Conservation (phyloP, 2,329 filamentous ascomycete species). For the Cylindrodendrum hubeiense region DNA sequence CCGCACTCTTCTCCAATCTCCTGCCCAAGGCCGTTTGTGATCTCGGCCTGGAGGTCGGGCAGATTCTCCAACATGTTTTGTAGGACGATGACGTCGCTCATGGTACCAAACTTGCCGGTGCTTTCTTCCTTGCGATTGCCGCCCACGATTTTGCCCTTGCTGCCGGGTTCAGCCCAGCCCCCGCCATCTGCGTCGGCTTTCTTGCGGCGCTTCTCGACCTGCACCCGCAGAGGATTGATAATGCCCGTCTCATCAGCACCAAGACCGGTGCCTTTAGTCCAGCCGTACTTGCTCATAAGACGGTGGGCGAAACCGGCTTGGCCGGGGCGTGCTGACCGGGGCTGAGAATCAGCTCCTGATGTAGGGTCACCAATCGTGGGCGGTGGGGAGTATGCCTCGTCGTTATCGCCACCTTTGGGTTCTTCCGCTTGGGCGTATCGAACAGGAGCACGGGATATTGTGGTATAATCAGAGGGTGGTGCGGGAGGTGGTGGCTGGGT, state of each 20-base stretch:
- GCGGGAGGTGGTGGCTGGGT: slow-evolving; percentile 52
- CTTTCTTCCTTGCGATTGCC: slow-evolving; percentile 68
- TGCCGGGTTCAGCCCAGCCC: slow-evolving; percentile 77
- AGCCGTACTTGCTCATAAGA: slow-evolving; percentile 94
- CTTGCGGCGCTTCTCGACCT: slow-evolving; percentile 89
- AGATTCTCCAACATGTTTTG: slow-evolving; percentile 89
- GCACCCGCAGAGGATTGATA: slow-evolving; percentile 82
- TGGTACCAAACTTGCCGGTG: slow-evolving; percentile 71
- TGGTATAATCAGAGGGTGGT: slow-evolving; percentile 60
- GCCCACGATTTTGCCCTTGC: slow-evolving; percentile 84
- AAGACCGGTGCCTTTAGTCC: slow-evolving; percentile 88
- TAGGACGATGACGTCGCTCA: slow-evolving; percentile 87
- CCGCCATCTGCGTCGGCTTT: slow-evolving; percentile 83
- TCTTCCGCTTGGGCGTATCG: slow-evolving; percentile 67
- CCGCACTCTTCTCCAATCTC: slow-evolving; percentile 96
- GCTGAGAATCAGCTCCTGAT: slow-evolving; percentile 54
- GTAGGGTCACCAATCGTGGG: slow-evolving; percentile 61
- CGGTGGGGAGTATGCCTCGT: slow-evolving; percentile 57
- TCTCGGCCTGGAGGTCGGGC: slow-evolving; percentile 80
- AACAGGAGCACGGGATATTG: slow-evolving; percentile 83
- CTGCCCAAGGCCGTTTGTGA: slow-evolving; percentile 82
- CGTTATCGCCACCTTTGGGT: slow-evolving; percentile 50
- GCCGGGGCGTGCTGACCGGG: slow-evolving; percentile 76
- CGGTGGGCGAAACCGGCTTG: slow-evolving; percentile 88
- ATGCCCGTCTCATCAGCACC: slow-evolving; percentile 88